Evolutionary conservation across 139 green algal species (phyloP), one percentile per base, ranked within the genome.

Genomic region (Chlamydomonas incerta): DNA sequence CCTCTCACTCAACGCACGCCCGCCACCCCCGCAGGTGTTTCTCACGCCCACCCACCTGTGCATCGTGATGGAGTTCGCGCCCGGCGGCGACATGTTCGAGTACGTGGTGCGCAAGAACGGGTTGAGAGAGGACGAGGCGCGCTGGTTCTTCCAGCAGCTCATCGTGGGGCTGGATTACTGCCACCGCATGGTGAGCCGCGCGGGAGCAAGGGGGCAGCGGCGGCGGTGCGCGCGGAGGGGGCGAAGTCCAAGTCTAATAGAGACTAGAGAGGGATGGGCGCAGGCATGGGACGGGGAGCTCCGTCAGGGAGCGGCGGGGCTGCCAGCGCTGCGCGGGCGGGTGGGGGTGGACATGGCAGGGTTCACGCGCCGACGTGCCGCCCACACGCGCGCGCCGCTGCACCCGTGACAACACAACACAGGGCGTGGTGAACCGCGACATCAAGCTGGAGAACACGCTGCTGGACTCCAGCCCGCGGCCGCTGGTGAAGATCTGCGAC

Each of bases 81-180:
- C 94, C 0, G 96, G 97, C 0, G 97, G 97, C 5, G 97, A 99
- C 85, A 97, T 98, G 92, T 98, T 99, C 89, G 95, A 99, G 87
- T 96, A 97, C 68, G 97, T 99, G 21, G 95, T 97, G 26, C 90
- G 93, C 23, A 96, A 96, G 74, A 96, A 96, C 47, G 92, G 95
- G 0, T 93, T 99, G 79, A 93, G 89, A 35, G 97, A 99, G 90
- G 95, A 95, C 31, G 97, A 99, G 89, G 96, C 97, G 24, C 91
- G 97, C 17, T 99, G 92, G 96, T 99, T 99, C 90, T 99, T 99
- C 88, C 97, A 99, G 93, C 97, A 99, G 93, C 92, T 99, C 10
- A 96, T 99, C 20, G 94, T 98, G 20, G 96, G 95, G 14, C 93
- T 99, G 28, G 95, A 98, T 82, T 99, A 99, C 91, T 97, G 98